These are phyloP conservation scores for Yueomyces sinensis DNA, from an alignment of 805 yeast species.

Conservation along the genomic window DNA sequence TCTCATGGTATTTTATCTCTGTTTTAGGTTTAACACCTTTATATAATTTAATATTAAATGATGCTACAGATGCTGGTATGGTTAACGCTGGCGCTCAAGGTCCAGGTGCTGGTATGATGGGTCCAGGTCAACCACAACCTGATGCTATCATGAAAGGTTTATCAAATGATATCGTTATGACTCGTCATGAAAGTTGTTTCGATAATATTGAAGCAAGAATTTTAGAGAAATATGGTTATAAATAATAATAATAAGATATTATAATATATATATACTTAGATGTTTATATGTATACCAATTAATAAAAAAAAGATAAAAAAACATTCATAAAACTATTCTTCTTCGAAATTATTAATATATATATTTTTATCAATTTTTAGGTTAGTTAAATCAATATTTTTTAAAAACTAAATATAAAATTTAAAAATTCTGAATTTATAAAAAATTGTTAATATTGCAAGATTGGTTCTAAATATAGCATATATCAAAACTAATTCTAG, in stretches of 20 bases:
- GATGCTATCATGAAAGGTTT: conserved; percentile 53
- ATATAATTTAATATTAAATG: conserved; percentile 45
- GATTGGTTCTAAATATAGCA: too few species aligned
- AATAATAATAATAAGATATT: not conserved
- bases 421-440: too few species aligned
- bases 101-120: conserved; percentile 16
- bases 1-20: conserved; percentile 92
- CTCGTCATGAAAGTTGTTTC: conserved; percentile 41
- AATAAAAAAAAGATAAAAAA: too few species aligned
- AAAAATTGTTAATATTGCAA: too few species aligned
- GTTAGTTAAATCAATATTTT: too few species aligned
- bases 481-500: too few species aligned
- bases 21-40: conserved; percentile 74
- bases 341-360: too few species aligned
- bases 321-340: too few species aligned
- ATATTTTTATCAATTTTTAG: too few species aligned
- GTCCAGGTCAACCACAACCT: conserved; percentile 50
- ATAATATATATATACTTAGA: not conserved
- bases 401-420: too few species aligned
- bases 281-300: not conserved
- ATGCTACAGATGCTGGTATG: conserved; percentile 8
- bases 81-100: conserved; percentile 15
- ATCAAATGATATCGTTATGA: conserved; percentile 61
- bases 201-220: conserved; percentile 53
- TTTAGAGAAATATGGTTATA: conserved; percentile 3